A percentile compares a stretch with the other conserved stretches of the same genome.
phyloP scores from a whole-genome alignment of 2,329 filamentous ascomycete genomes.

The Trichophaea hybrida region DNA sequence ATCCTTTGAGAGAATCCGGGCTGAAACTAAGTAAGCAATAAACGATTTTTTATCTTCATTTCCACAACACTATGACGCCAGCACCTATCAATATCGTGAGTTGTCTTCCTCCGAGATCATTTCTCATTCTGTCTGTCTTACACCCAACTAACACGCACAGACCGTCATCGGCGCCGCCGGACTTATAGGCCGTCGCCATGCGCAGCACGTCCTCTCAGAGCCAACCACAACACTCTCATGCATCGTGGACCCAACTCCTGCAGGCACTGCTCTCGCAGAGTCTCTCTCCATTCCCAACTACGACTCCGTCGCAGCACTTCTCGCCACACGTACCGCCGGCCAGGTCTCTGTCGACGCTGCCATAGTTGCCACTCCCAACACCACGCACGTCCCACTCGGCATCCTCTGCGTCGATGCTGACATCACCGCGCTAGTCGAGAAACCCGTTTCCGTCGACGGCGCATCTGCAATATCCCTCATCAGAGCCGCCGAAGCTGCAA shows the following conservation, averaged over 20 bases:
- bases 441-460: constrained; percentile 39
- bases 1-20: no score
- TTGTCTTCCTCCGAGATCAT: neutral
- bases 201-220: constrained; percentile 33
- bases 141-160: neutral
- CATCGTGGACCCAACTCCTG: constrained; percentile 36
- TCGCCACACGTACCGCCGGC: constrained; percentile 29
- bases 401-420: constrained; percentile 37
- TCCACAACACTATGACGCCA: no score
- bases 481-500: constrained; percentile 28
- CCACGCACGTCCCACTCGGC: constrained; percentile 41
- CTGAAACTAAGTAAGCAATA: no score
- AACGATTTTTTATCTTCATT: no score
- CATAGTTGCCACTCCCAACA: constrained; percentile 46
- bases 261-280: constrained; percentile 29
- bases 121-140: neutral
- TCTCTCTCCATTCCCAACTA: constrained; percentile 30
- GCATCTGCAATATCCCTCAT: constrained; percentile 29
- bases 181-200: constrained; percentile 39
- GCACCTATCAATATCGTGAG: neutral
- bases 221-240: constrained; percentile 33
- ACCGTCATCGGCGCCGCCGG: constrained; percentile 36
- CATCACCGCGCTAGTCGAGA: constrained; percentile 44
- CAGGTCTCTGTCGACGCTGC: constrained; percentile 38
- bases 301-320: constrained; percentile 33